Conservation (phyloP, 148 eudicot genomes). For the Nyssa sinensis region DNA sequence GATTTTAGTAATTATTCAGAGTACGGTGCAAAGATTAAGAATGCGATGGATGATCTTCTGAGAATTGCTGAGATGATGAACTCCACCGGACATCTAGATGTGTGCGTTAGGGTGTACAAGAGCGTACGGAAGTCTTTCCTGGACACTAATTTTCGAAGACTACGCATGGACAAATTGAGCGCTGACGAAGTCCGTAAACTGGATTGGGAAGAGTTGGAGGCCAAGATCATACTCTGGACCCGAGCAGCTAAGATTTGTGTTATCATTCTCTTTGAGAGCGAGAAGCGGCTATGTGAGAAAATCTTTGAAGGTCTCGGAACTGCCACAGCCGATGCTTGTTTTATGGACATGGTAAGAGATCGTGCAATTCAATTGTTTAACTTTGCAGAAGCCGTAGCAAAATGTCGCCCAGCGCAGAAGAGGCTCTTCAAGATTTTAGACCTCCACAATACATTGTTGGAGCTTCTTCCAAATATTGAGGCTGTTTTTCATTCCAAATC, state of each 20-base stretch:
- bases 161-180: conserved; percentile 68
- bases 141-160: conserved; percentile 45
- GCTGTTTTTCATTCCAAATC: conserved; percentile 56
- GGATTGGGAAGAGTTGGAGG: conserved; percentile 60
- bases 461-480: conserved; percentile 70
- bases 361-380: conserved; percentile 64
- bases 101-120: conserved; percentile 73
- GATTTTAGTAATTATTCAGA: background rate
- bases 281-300: conserved; percentile 54
- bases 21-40: background rate
- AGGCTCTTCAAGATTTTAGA: conserved; percentile 80
- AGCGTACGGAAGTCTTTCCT: conserved; percentile 58
- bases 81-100: conserved; percentile 57
- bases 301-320: conserved; percentile 50
- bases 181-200: conserved; percentile 55
- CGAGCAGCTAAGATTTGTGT: conserved; percentile 59
- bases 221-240: conserved; percentile 72
- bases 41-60: conserved; percentile 50
- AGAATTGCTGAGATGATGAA: conserved; percentile 75
- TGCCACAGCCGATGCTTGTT: conserved; percentile 45
- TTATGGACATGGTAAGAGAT: conserved; percentile 61
- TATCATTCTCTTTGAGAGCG: conserved; percentile 58
- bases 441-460: conserved; percentile 61
- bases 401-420: conserved; percentile 38
- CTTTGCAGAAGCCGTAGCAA: conserved; percentile 62